These are phyloP conservation scores for Leptographium radiaticola DNA, from an alignment of 2,329 filamentous ascomycete genomes.

Conservation along the genomic window DNA sequence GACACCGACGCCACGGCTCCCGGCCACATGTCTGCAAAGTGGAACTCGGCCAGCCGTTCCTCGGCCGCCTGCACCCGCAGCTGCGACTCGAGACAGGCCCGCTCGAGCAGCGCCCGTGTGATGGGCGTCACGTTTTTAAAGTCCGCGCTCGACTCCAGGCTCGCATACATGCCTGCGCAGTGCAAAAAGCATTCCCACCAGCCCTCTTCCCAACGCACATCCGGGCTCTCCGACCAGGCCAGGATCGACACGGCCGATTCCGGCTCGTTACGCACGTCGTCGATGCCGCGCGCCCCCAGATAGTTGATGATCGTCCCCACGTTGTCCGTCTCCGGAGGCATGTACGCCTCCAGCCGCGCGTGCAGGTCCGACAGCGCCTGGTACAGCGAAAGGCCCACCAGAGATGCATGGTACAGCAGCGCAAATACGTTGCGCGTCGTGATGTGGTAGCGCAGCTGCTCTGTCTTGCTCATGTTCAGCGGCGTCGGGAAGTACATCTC, in stretches of 20 bases:
- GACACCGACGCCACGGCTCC: constrained; percentile 16
- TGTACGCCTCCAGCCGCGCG: constrained; percentile 43
- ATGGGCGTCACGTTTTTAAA: constrained; percentile 47
- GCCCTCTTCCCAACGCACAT: constrained; percentile 50
- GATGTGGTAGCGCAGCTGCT: constrained; percentile 44
- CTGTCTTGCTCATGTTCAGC: constrained; percentile 29
- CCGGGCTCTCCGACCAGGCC: constrained; percentile 50
- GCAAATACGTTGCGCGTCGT: constrained; percentile 59
- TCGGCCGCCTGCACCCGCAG: constrained; percentile 50
- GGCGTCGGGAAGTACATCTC: constrained; percentile 52
- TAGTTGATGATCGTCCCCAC: constrained; percentile 49
- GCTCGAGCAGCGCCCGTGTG: constrained; percentile 48
- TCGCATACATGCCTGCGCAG: constrained; percentile 48
- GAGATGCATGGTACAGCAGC: constrained; percentile 47
- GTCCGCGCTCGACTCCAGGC: constrained; percentile 38
- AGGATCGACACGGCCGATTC: constrained; percentile 48
- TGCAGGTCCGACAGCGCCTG: constrained; percentile 52
- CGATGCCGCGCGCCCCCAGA: constrained; percentile 43
- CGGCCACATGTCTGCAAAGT: constrained; percentile 50
- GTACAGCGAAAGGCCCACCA: constrained; percentile 50
- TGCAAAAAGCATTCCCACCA: constrained; percentile 58
- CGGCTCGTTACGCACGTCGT: constrained; percentile 49
- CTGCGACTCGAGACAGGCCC: constrained; percentile 47
- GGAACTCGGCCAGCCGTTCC: constrained; percentile 44
- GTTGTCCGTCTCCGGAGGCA: constrained; percentile 42